phyloP scores from a whole-genome alignment of 2,329 filamentous ascomycete species.

The Aciculosporium take region DNA sequence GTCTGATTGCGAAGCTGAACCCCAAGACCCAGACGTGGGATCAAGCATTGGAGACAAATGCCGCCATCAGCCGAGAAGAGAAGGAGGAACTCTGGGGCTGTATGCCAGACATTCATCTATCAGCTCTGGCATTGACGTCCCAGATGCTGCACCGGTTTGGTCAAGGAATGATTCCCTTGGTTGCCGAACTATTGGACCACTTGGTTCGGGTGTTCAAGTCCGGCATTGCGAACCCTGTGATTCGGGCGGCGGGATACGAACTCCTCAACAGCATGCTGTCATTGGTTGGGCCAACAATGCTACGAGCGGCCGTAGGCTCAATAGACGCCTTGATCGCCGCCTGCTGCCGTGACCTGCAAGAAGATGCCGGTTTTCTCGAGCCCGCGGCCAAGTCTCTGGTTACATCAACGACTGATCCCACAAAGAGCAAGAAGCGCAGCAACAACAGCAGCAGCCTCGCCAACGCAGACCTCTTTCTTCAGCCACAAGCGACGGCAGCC shows the following conservation, averaged over 20 bases:
- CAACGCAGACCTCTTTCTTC: constrained; percentile 64
- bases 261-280: constrained; percentile 43
- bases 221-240: constrained; percentile 32
- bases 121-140: constrained; percentile 49
- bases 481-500: constrained; percentile 20
- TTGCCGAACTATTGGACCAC: constrained; percentile 55
- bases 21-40: constrained; percentile 31
- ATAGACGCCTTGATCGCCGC: constrained; percentile 47
- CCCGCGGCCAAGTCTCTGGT: constrained; percentile 18
- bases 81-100: constrained; percentile 62
- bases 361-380: constrained; percentile 34
- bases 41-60: constrained; percentile 48
- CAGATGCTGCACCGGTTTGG: constrained; percentile 44
- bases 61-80: constrained; percentile 65
- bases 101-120: constrained; percentile 60
- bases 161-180: constrained; percentile 41
- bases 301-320: constrained; percentile 49
- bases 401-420: constrained; percentile 13
- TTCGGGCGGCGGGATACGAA: constrained; percentile 48
- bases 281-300: constrained; percentile 49
- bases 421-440: constrained; percentile 21
- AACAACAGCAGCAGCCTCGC: constrained; percentile 17
- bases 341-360: constrained; percentile 63
- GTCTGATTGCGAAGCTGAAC: constrained; percentile 46
- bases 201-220: constrained; percentile 55